phyloP scores from a whole-genome alignment of 345 rosid species.

The Eucalyptus curtisii region DNA sequence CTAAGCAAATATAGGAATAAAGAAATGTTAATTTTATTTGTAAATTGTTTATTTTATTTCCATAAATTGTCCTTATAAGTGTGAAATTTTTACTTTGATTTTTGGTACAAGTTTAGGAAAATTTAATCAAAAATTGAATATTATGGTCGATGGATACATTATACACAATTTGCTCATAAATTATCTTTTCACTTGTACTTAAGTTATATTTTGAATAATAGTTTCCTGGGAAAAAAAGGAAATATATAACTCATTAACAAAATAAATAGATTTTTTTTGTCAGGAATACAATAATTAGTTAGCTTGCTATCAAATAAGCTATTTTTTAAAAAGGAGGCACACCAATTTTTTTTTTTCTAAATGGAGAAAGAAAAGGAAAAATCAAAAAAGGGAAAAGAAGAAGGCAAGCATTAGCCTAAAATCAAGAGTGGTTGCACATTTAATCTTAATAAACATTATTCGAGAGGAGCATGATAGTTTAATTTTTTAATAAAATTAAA shows the following conservation, averaged over 20 bases:
- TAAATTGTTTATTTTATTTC: no score
- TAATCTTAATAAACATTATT: no score
- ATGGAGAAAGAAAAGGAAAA: not conserved
- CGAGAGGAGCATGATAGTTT: accelerated
- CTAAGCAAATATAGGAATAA: not conserved
- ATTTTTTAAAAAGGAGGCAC: not conserved
- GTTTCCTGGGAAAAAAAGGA: not conserved
- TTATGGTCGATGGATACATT: not conserved
- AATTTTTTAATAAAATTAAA: no score
- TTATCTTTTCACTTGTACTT: not conserved
- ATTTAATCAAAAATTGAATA: no score
- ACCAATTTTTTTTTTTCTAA: not conserved
- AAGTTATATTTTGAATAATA: no score
- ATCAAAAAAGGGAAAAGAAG: accelerated
- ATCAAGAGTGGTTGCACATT: not conserved
- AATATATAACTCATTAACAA: no score
- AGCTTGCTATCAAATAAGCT: not conserved
- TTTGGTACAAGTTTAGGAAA: not conserved
- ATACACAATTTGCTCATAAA: not conserved
- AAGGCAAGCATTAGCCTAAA: not conserved
- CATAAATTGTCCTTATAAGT: no score
- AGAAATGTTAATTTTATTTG: no score
- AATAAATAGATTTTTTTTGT: not conserved
- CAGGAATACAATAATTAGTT: no score
- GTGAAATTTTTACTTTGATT: not conserved